Evolutionary conservation across 495 filamentous ascomycete species (phyloP).

Genomic region (Penicillium cosmopolitanum): DNA sequence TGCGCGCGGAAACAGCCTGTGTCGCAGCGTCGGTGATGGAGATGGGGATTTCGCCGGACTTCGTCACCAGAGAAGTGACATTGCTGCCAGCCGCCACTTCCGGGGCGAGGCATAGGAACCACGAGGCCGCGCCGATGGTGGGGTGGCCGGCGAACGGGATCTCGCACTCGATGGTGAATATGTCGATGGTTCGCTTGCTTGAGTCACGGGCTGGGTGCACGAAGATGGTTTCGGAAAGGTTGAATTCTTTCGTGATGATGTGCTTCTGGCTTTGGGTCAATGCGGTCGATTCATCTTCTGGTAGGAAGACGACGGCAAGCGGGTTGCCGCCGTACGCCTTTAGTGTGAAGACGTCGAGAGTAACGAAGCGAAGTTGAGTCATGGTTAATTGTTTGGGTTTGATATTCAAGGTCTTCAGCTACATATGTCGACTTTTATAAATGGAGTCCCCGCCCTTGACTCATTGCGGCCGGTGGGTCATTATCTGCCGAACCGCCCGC

Average conservation of each 20-base stretch:
- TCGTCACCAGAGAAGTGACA: conserved; percentile 54
- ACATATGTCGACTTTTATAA: not conserved
- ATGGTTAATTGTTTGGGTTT: conserved; percentile 17
- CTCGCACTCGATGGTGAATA: conserved; percentile 66
- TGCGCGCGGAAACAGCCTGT: conserved; percentile 50
- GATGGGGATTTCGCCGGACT: conserved; percentile 64
- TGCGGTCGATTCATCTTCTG: conserved; percentile 23
- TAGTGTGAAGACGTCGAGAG: conserved; percentile 51
- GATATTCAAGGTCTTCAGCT: conserved; percentile 2
- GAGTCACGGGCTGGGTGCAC: conserved; percentile 49
- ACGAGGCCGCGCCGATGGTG: conserved; percentile 69
- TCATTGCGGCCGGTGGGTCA: conserved; percentile 11
- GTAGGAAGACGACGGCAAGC: conserved; percentile 46
- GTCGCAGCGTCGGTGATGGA: conserved; percentile 25
- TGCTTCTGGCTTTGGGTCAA: conserved; percentile 46
- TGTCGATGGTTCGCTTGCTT: conserved; percentile 60
- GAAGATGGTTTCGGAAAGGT: conserved; percentile 84
- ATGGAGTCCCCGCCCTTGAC: not conserved
- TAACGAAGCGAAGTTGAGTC: conserved; percentile 38
- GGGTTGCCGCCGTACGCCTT: conserved; percentile 43
- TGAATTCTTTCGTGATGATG: conserved; percentile 76
- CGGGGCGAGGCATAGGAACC: conserved; percentile 46
- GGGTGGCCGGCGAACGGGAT: conserved; percentile 80
- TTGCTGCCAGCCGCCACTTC: conserved; percentile 27
- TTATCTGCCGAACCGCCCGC: conserved; percentile 6